These are phyloP conservation scores for Cucurbita ficifolia DNA, from an alignment of 306 rosid genomes.

Conservation along the genomic window DNA sequence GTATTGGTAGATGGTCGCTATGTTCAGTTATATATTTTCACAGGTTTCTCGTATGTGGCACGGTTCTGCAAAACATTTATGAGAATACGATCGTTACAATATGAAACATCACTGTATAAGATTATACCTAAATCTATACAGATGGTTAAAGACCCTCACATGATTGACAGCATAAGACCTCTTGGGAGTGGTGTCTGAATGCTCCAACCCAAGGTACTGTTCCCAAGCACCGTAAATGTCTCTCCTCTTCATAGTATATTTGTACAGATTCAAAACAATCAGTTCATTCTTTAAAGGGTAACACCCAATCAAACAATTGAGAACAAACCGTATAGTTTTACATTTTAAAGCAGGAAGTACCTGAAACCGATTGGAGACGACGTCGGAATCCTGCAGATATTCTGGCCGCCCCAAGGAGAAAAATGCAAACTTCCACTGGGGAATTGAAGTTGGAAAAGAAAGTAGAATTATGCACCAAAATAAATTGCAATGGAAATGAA, in stretches of 20 bases:
- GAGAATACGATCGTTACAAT: not conserved
- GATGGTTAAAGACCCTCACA: constrained; percentile 22
- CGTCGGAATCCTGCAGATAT: constrained; percentile 68
- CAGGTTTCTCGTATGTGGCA: constrained; percentile 62
- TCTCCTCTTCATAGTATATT: constrained; percentile 35
- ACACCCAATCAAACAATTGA: not conserved
- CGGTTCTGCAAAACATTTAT: constrained; percentile 55
- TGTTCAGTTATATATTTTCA: constrained; percentile 51
- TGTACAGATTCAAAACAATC: constrained; percentile 1
- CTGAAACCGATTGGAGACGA: constrained; percentile 76
- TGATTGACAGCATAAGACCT: constrained; percentile 60
- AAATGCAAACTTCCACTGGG: constrained; percentile 91
- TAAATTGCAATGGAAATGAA: not conserved
- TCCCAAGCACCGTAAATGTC: constrained; percentile 96
- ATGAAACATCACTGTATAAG: not conserved
- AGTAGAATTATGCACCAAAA: not conserved
- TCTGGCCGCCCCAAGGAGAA: constrained; percentile 84
- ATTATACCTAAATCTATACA: not conserved
- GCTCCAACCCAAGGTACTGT: constrained; percentile 97
- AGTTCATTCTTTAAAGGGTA: not conserved
- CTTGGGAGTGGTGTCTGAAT: constrained; percentile 60
- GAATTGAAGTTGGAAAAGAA: not conserved
- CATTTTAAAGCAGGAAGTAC: constrained; percentile 15
- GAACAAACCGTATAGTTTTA: not conserved
- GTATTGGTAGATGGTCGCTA: constrained; percentile 9